Conservation (phyloP, 345 rosid species). For the Barbarea vulgaris region DNA sequence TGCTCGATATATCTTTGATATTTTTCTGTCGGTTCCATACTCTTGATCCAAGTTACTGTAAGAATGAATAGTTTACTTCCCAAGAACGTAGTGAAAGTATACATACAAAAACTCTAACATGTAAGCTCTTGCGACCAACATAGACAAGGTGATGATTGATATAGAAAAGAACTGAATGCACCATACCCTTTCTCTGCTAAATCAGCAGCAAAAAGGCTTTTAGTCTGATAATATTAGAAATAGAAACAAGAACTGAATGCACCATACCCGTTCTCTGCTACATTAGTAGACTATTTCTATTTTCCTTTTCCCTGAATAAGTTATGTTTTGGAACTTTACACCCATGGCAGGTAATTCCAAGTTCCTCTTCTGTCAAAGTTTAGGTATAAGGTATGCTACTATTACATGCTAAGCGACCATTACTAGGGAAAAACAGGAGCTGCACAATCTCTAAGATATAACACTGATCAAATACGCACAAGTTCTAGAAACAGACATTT, state of each 20-base stretch:
- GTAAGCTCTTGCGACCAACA: not conserved
- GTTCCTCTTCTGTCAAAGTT: too few relatives aligned
- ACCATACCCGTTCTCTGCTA: too few relatives aligned
- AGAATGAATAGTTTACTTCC: conserved; percentile 8
- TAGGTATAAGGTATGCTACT: not conserved
- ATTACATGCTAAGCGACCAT: not conserved
- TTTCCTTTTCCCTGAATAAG: not conserved
- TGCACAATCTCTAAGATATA: not conserved
- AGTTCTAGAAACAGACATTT: not conserved
- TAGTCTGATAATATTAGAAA: too few relatives aligned
- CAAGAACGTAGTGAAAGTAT: not conserved
- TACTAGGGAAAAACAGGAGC: not conserved
- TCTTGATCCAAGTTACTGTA: conserved; percentile 42
- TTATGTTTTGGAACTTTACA: not conserved
- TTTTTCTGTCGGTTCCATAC: conserved; percentile 49
- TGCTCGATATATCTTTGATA: conserved; percentile 77
- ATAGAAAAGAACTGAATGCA: too few relatives aligned
- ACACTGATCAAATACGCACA: not conserved
- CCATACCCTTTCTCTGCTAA: too few relatives aligned
- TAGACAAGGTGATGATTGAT: not conserved
- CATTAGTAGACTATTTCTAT: too few relatives aligned
- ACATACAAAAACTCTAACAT: not conserved
- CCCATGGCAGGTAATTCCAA: too few relatives aligned
- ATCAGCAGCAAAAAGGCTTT: too few relatives aligned
- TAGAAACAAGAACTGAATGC: not conserved